Percentiles rank a stretch among this genome's conserved stretches.
Evolutionary conservation across 1,139 yeast species (phyloP).

Genomic region (Suhomyces panamericanus): DNA sequence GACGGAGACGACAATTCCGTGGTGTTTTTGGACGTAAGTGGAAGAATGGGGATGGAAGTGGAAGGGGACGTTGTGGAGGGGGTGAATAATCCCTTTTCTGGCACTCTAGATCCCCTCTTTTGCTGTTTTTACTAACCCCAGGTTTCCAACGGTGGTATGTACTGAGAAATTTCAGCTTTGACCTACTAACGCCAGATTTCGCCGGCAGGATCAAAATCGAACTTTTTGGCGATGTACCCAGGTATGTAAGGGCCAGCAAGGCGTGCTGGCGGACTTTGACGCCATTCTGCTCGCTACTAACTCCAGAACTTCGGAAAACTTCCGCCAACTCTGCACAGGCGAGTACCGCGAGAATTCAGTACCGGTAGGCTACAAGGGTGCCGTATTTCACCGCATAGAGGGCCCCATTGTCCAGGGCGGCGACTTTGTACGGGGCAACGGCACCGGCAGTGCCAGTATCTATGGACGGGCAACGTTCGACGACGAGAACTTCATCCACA

Average conservation of each 20-base stretch:
- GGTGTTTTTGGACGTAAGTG: slow-evolving; percentile 40
- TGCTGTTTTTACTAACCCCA: slow-evolving; percentile 14
- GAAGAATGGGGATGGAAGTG: not conserved
- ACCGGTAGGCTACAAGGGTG: slow-evolving; percentile 32
- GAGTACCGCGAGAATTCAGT: slow-evolving; percentile 39
- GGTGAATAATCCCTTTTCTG: no score
- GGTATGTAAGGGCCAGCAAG: slow-evolving; percentile 21
- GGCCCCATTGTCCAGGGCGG: slow-evolving; percentile 41
- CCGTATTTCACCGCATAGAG: slow-evolving; percentile 22
- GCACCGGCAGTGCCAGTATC: slow-evolving; percentile 43
- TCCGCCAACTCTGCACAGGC: slow-evolving; percentile 57
- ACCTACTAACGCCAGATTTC: not conserved
- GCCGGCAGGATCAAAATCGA: slow-evolving; percentile 41
- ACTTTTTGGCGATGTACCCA: slow-evolving; percentile 43
- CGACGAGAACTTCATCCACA: slow-evolving; percentile 36
- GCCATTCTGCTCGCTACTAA: slow-evolving; percentile 15
- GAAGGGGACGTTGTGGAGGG: not conserved
- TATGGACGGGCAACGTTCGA: slow-evolving; percentile 30
- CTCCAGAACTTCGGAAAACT: slow-evolving; percentile 49
- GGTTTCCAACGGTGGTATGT: slow-evolving; percentile 22
- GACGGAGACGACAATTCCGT: slow-evolving; percentile 19
- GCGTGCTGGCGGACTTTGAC: no score
- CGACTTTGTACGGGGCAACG: slow-evolving; percentile 44
- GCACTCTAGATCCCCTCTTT: no score
- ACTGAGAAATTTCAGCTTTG: no score